A percentile compares a stretch with the other conserved stretches of the same genome.
phyloP scores from a whole-genome alignment of 257 asterid species.

The Nicotiana knightiana region DNA sequence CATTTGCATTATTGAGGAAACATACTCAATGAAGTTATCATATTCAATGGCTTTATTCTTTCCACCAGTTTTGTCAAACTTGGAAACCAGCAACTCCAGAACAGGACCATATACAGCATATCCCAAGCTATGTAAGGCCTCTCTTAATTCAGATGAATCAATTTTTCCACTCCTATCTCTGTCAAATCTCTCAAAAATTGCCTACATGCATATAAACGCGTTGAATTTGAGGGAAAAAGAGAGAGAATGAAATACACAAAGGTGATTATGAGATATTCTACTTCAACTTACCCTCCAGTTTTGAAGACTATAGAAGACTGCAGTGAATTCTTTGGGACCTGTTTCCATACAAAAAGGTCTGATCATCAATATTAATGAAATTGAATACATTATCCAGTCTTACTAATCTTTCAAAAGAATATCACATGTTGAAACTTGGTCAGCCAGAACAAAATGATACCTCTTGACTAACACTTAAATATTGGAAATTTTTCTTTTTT shows the following conservation, averaged over 20 bases:
- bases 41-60: slow-evolving; percentile 77
- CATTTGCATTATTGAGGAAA: not conserved
- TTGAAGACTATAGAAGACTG: slow-evolving; percentile 85
- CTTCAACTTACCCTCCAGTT: slow-evolving; percentile 79
- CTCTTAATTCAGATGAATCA: slow-evolving; percentile 69
- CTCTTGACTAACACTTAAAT: not conserved
- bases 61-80: slow-evolving; percentile 89
- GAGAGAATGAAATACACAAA: not conserved
- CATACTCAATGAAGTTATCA: slow-evolving; percentile 95
- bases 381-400: not conserved
- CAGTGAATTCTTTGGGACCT: slow-evolving; percentile 93
- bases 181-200: slow-evolving; percentile 79
- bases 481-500: not conserved
- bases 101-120: slow-evolving; percentile 63
- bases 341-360: slow-evolving; percentile 13
- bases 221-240: too few relatives aligned
- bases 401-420: not conserved
- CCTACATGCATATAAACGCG: slow-evolving; percentile 22
- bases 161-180: slow-evolving; percentile 89
- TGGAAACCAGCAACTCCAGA: slow-evolving; percentile 76
- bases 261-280: not conserved
- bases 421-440: not conserved
- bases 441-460: not conserved
- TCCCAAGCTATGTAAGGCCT: slow-evolving; percentile 83
- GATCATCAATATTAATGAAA: not conserved